Percentiles rank a stretch among this genome's conserved stretches.
phyloP scores from a whole-genome alignment of 495 filamentous ascomycete species.

The Trichocladium uniseriatum region DNA sequence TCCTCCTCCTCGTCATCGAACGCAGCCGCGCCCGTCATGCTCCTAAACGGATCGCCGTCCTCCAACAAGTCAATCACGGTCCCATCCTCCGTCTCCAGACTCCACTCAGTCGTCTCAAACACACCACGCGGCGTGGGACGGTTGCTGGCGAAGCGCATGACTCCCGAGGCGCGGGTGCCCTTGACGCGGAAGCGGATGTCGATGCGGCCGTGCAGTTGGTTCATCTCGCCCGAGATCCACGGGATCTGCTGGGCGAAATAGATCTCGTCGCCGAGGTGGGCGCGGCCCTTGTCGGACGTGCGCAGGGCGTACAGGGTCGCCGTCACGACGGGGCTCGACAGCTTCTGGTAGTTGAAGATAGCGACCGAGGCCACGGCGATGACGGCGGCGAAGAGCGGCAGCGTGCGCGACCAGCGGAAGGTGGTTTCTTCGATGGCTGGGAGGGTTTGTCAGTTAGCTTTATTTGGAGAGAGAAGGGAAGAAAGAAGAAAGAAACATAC shows the following conservation, averaged over 20 bases:
- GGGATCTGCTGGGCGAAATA: slow-evolving; percentile 82
- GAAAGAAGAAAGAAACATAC: slow-evolving; percentile 23
- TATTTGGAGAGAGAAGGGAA: not conserved
- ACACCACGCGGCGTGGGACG: slow-evolving; percentile 61
- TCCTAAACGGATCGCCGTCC: slow-evolving; percentile 52
- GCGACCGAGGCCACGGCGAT: slow-evolving; percentile 59
- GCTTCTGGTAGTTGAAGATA: slow-evolving; percentile 98
- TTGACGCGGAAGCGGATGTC: slow-evolving; percentile 82
- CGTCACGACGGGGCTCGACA: slow-evolving; percentile 68
- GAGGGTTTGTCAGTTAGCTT: not conserved
- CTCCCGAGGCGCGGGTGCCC: slow-evolving; percentile 60
- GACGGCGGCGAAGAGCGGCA: slow-evolving; percentile 47
- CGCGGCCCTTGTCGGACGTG: slow-evolving; percentile 62
- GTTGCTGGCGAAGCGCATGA: slow-evolving; percentile 73
- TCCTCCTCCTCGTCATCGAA: slow-evolving; percentile 29
- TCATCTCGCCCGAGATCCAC: slow-evolving; percentile 88
- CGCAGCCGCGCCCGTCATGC: slow-evolving; percentile 21
- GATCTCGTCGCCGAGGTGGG: slow-evolving; percentile 79
- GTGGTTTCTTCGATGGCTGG: slow-evolving; percentile 22
- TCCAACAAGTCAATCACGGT: slow-evolving; percentile 57
- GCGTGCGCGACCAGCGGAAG: slow-evolving; percentile 40
- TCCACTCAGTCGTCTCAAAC: slow-evolving; percentile 75
- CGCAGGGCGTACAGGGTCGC: slow-evolving; percentile 86
- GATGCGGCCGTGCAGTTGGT: slow-evolving; percentile 87
- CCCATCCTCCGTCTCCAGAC: slow-evolving; percentile 57